Evolutionary conservation across 768 basidiomycete species (phyloP).

Genomic region (Saitozyma podzolica): DNA sequence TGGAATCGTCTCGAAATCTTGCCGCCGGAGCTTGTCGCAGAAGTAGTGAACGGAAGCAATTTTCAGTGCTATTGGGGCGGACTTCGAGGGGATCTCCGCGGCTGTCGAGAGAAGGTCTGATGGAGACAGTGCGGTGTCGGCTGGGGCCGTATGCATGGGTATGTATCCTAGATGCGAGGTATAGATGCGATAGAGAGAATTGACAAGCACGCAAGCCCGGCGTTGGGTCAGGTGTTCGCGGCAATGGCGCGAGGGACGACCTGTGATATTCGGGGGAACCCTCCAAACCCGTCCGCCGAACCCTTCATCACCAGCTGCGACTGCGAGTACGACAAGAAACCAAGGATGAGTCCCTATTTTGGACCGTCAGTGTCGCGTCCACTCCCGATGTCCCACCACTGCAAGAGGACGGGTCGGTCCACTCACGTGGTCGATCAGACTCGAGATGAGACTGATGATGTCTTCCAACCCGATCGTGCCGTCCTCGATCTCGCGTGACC

Average conservation of each 20-base stretch:
- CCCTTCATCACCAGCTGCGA: slow-evolving; percentile 38
- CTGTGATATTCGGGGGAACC: slow-evolving; percentile 31
- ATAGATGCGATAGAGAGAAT: too few species aligned
- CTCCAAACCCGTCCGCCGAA: slow-evolving; percentile 36
- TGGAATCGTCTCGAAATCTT: too few species aligned
- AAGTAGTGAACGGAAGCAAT: too few species aligned
- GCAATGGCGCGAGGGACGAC: slow-evolving; percentile 30
- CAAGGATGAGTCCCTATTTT: slow-evolving; percentile 35
- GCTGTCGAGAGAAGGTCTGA: too few species aligned
- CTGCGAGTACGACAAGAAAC: slow-evolving; percentile 35
- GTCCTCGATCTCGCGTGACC: slow-evolving; percentile 38
- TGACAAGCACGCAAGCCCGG: too few species aligned
- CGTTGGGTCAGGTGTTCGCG: slow-evolving; percentile 11
- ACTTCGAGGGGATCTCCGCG: too few species aligned
- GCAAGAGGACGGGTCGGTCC: not conserved
- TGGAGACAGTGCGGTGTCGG: not conserved
- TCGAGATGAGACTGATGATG: slow-evolving; percentile 45
- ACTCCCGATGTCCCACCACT: not conserved
- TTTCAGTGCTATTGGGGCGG: too few species aligned
- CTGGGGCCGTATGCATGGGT: not conserved
- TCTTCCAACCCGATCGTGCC: slow-evolving; percentile 40
- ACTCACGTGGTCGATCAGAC: slow-evolving; percentile 47
- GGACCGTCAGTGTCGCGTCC: slow-evolving; percentile 1
- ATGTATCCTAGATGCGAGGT: not conserved
- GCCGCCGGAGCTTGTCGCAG: too few species aligned